A percentile compares a stretch with the other conserved stretches of the same genome.
Evolutionary conservation across 2,329 filamentous ascomycete genomes (phyloP).

Genomic region (Colletotrichum neosansevieriae): DNA sequence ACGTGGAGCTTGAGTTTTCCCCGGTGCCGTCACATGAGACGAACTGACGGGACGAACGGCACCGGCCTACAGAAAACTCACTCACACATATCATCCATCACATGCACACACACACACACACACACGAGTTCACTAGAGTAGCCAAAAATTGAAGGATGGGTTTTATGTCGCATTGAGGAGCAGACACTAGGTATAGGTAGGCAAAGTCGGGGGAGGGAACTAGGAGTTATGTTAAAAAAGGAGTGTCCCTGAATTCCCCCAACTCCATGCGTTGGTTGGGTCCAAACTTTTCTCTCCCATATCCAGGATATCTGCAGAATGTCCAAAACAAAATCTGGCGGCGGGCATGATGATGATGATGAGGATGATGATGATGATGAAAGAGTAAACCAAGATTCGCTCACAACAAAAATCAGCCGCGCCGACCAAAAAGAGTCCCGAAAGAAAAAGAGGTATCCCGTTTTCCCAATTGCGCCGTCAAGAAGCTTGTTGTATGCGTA

Average conservation of each 20-base stretch:
- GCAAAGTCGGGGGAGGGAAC: conserved; percentile 9
- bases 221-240: conserved; percentile 2
- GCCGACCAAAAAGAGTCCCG: conserved; percentile 22
- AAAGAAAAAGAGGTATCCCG: conserved; percentile 26
- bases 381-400: not conserved
- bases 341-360: conserved; percentile 3
- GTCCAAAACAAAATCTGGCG: conserved; percentile 30
- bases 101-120: too few species aligned
- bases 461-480: conserved; percentile 33
- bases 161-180: conserved; percentile 38
- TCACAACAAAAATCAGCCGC: not conserved
- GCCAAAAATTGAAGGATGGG: conserved; percentile 12
- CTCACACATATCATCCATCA: not conserved
- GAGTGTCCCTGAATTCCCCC: conserved; percentile 4
- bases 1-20: conserved; percentile 21
- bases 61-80: not conserved
- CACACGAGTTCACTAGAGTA: not conserved
- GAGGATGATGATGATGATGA: not conserved
- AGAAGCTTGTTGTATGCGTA: conserved; percentile 16
- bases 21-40: conserved; percentile 23
- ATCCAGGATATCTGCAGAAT: conserved; percentile 35
- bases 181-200: conserved; percentile 39
- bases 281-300: conserved; percentile 7
- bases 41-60: conserved; percentile 24
- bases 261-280: not conserved